phyloP scores from a whole-genome alignment of 2,329 filamentous ascomycete species.

The Rutstroemia sp. region DNA sequence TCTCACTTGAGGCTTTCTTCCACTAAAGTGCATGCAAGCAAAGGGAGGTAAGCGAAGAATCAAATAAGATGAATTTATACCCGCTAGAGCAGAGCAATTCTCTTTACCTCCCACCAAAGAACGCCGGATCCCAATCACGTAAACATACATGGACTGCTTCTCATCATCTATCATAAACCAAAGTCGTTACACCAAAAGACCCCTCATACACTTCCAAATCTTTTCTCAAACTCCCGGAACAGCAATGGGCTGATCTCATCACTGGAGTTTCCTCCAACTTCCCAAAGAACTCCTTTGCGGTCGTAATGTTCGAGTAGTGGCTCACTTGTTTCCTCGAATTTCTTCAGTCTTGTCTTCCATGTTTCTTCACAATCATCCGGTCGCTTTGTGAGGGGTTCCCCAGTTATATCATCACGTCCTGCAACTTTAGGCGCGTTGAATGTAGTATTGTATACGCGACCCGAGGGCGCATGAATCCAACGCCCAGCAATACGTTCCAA shows the following conservation, averaged over 20 bases:
- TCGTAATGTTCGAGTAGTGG: constrained; percentile 86
- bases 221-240: constrained; percentile 70
- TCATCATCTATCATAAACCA: neutral
- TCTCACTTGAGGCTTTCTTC: neutral
- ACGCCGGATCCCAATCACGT: neutral
- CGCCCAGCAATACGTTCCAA: constrained; percentile 83
- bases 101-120: neutral
- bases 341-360: constrained; percentile 71
- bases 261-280: constrained; percentile 80
- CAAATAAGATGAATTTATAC: neutral
- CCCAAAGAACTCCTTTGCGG: constrained; percentile 73
- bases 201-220: constrained; percentile 46
- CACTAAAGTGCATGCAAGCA: neutral
- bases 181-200: neutral
- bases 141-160: neutral
- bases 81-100: neutral
- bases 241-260: constrained; percentile 94
- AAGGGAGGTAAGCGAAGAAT: neutral
- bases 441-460: constrained; percentile 88
- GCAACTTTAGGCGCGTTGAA: constrained; percentile 80
- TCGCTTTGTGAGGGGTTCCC: constrained; percentile 74
- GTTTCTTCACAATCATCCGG: constrained; percentile 82
- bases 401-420: constrained; percentile 84
- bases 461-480: constrained; percentile 89
- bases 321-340: constrained; percentile 81